Base-by-base conservation (phyloP, 371 early-diverging fungal species). In the Syncephalastrum contaminatum region DNA sequence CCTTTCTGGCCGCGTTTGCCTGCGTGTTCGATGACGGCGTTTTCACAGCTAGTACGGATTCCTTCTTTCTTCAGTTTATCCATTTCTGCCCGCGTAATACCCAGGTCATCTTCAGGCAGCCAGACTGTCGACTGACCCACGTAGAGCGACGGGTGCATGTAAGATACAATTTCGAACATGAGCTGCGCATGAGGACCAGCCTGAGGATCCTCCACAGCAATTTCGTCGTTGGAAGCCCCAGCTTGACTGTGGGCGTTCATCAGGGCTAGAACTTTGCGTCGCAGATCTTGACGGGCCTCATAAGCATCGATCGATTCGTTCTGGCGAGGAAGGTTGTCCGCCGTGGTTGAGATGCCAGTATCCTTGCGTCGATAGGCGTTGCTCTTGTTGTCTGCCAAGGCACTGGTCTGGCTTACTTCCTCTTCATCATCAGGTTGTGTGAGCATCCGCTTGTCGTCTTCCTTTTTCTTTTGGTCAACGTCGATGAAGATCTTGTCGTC, bases 261-360 rank as follows among this genome's bases (percentile, higher is more conserved):
- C 10, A 30, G 36, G 10, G 36, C 36, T 30, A 30, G 36, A 30
- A 30, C 36, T 30, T 30, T 30, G 36, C 19, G 50, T 13, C 50
- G 24, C 18, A 57, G 24, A 7, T 50, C 8, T 18, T 42, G 43
- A 42, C 49, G 20, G 21, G 25, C 20, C 10, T n/a, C 42, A n/a
- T 41, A 39, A 2, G 49, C 50, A 14, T 50, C 49, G 15, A 42
- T 86, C 16, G 77, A 75, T 45, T 86, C 71, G 62, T 71, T 66
- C 21, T 79, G 82, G 12, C 36, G 36, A 10, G 36, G 36, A 8
- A 30, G 36, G 3, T 30, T 5, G 36, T 30, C 36, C 3, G 36
- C 8, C 12, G 36, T 12, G 2, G 10, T 8, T 12, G 36, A 12
- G 10, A 12, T 8, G 36, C 36, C 36, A 30, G 36, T 8, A 30